Conservation (phyloP, 2,329 filamentous ascomycete species). For the Dothidotthia symphoricarpi region DNA sequence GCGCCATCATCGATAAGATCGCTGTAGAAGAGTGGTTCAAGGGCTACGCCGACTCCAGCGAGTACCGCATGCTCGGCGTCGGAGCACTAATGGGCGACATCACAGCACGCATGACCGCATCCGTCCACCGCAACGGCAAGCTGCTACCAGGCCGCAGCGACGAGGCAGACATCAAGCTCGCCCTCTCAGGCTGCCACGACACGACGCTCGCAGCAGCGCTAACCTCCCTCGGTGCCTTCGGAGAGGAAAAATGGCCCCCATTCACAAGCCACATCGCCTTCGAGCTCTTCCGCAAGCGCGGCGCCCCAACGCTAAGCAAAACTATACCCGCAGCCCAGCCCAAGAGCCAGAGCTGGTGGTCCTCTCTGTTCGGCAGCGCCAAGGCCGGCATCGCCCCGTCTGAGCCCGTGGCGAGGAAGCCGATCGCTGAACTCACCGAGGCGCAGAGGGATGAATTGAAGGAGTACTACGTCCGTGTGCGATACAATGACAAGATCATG, state of each 20-base stretch:
- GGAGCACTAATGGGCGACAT: constrained; percentile 82
- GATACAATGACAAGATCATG: constrained; percentile 86
- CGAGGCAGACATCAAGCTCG: constrained; percentile 64
- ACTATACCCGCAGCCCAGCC: constrained; percentile 2
- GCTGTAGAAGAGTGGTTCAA: constrained; percentile 89
- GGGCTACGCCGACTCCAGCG: constrained; percentile 77
- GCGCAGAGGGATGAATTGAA: constrained; percentile 61
- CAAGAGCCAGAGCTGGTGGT: constrained; percentile 38
- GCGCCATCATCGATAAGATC: constrained; percentile 68
- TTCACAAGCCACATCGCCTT: constrained; percentile 91
- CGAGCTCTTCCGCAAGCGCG: constrained; percentile 72
- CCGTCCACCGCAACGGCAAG: constrained; percentile 34
- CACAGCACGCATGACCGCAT: constrained; percentile 52
- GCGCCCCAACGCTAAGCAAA: constrained; percentile 1
- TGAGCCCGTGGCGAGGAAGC: constrained; percentile 60
- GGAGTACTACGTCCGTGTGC: constrained; percentile 81
- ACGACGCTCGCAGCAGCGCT: constrained; percentile 84
- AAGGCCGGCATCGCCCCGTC: constrained; percentile 6
- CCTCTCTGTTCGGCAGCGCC: constrained; percentile 32
- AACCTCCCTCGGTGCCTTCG: constrained; percentile 74
- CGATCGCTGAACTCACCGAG: constrained; percentile 55
- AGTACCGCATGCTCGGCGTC: constrained; percentile 88
- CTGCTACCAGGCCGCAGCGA: constrained; percentile 41
- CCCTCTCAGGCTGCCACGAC: constrained; percentile 84
- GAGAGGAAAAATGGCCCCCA: constrained; percentile 76